Conservation (phyloP, 2,329 filamentous ascomycete species). For the Polytolypa hystricis region DNA sequence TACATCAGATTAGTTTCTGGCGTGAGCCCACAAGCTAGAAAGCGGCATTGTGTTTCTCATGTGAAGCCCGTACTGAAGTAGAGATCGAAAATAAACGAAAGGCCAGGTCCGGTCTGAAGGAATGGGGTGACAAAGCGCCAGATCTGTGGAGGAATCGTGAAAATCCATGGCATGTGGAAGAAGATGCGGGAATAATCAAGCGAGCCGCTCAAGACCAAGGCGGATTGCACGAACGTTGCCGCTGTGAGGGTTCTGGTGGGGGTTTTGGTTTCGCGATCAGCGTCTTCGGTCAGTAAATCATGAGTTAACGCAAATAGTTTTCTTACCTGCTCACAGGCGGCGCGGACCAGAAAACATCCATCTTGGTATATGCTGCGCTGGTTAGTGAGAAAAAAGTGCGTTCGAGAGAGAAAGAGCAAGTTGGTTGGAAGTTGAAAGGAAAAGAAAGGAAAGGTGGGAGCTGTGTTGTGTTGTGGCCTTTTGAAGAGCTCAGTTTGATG, state of each 20-base stretch:
- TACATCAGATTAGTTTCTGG: slow-evolving; percentile 10
- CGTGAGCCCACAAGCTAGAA: slow-evolving; percentile 10
- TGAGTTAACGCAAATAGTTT: too few relatives aligned
- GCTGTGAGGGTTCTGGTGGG: slow-evolving; percentile 55
- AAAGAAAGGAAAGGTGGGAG: not conserved
- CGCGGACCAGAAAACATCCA: slow-evolving; percentile 54
- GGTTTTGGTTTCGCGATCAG: too few relatives aligned
- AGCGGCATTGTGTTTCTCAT: slow-evolving; percentile 13
- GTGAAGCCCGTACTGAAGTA: slow-evolving; percentile 49
- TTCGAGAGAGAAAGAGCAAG: not conserved
- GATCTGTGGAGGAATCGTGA: slow-evolving; percentile 48
- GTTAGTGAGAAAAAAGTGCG: too few relatives aligned
- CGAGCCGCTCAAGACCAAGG: slow-evolving; percentile 47
- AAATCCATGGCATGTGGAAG: slow-evolving; percentile 37
- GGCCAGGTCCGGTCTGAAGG: slow-evolving; percentile 43
- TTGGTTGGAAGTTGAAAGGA: not conserved
- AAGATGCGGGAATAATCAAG: slow-evolving; percentile 46
- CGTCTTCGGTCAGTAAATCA: not conserved
- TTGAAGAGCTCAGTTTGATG: too few relatives aligned
- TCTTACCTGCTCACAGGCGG: slow-evolving; percentile 56
- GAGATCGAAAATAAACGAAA: slow-evolving; percentile 58
- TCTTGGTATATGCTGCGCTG: slow-evolving; percentile 17
- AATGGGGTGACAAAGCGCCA: slow-evolving; percentile 51
- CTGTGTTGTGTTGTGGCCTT: not conserved
- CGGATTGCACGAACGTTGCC: slow-evolving; percentile 51